Conservation (phyloP, 2,329 filamentous ascomycete genomes). For the Penicillium corylophilum region DNA sequence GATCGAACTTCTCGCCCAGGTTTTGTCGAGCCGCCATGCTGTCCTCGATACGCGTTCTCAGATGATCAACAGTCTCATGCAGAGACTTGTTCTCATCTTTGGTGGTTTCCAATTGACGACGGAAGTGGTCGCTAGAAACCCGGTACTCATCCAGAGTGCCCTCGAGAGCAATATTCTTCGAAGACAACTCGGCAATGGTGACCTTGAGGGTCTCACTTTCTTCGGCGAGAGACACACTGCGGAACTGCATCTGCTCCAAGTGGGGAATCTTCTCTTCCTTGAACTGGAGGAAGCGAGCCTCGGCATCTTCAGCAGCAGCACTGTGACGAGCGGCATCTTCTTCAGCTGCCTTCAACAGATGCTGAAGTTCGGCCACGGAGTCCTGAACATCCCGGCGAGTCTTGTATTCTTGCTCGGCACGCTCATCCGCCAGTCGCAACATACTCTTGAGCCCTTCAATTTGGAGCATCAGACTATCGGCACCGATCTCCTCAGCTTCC, state of each 20-base stretch:
- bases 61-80: conserved; percentile 68
- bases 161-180: conserved; percentile 61
- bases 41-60: conserved; percentile 79
- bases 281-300: conserved; percentile 61
- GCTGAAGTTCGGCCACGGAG: conserved; percentile 69
- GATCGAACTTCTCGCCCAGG: conserved; percentile 80
- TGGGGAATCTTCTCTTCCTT: conserved; percentile 69
- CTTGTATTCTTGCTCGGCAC: conserved; percentile 63
- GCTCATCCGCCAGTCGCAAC: conserved; percentile 62
- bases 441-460: conserved; percentile 69
- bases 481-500: conserved; percentile 53
- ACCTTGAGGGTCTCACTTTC: conserved; percentile 59
- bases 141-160: conserved; percentile 65
- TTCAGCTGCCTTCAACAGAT: conserved; percentile 66
- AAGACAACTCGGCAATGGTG: conserved; percentile 53
- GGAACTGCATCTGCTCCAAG: conserved; percentile 64
- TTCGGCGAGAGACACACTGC: conserved; percentile 66
- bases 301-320: conserved; percentile 62
- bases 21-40: conserved; percentile 79
- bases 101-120: conserved; percentile 50
- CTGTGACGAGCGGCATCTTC: conserved; percentile 51
- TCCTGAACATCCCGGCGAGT: conserved; percentile 69
- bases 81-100: conserved; percentile 69
- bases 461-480: conserved; percentile 53
- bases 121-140: conserved; percentile 58